These are phyloP conservation scores for Mycosphaerella sp. DNA, from an alignment of 2,329 filamentous ascomycete genomes.

Conservation along the genomic window DNA sequence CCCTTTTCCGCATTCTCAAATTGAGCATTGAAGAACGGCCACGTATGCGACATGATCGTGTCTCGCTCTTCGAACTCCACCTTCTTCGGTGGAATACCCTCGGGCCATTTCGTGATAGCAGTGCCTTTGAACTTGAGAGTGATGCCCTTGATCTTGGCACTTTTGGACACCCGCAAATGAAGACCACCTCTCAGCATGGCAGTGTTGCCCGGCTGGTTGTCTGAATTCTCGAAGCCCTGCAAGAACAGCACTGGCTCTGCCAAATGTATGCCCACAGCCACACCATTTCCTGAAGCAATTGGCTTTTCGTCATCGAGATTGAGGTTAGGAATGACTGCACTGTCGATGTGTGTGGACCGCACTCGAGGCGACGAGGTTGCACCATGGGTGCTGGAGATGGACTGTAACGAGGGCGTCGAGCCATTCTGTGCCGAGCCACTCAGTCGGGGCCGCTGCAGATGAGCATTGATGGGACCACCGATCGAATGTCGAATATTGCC, in stretches of 20 bases:
- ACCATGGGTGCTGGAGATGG: conserved; percentile 13
- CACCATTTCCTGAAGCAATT: conserved; percentile 69
- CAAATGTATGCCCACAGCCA: conserved; percentile 66
- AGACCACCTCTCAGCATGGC: conserved; percentile 81
- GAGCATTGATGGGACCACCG: conserved; percentile 36
- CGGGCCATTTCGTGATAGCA: conserved; percentile 90
- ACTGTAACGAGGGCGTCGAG: conserved; percentile 22
- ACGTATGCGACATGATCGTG: conserved; percentile 77
- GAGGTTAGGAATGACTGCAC: conserved; percentile 26
- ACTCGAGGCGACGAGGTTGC: conserved; percentile 14
- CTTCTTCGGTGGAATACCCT: conserved; percentile 84
- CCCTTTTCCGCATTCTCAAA: conserved; percentile 54
- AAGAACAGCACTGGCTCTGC: conserved; percentile 77
- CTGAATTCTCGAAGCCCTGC: conserved; percentile 69
- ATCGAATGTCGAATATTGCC: conserved; percentile 37
- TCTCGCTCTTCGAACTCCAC: conserved; percentile 77
- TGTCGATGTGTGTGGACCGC: conserved; percentile 18
- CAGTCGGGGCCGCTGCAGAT: conserved; percentile 39
- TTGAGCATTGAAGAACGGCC: conserved; percentile 85
- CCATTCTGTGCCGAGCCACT: conserved; percentile 37
- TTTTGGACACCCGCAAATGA: conserved; percentile 75
- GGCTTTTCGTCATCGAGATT: conserved; percentile 55
- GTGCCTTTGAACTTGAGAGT: conserved; percentile 79
- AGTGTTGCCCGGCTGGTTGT: conserved; percentile 58
- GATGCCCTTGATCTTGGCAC: conserved; percentile 86